A percentile compares a stretch with the other conserved stretches of the same genome.
These are phyloP conservation scores for Endogone sp. DNA, from an alignment of 192 early-diverging fungal species.

Conservation along the genomic window DNA sequence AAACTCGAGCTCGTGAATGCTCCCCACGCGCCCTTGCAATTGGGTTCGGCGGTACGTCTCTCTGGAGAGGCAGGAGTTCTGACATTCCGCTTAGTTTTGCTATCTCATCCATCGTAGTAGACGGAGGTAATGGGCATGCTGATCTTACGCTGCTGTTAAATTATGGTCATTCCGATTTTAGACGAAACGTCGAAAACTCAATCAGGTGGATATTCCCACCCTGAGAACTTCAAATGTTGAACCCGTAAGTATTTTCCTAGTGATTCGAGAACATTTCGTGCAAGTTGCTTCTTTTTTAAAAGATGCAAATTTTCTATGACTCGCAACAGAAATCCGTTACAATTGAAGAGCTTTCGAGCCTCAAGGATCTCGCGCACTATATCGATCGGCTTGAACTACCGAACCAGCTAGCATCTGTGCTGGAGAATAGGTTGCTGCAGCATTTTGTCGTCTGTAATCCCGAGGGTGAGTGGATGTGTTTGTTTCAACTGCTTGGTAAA, in stretches of 20 bases:
- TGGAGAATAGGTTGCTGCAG: conserved; percentile 43
- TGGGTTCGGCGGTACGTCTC: neutral
- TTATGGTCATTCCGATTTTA: conserved; percentile 1
- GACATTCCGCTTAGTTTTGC: neutral
- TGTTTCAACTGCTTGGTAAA: too few relatives aligned
- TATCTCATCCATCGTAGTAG: neutral
- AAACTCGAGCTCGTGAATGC: neutral
- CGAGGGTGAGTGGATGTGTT: conserved; percentile 24
- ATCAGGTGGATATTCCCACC: conserved; percentile 27
- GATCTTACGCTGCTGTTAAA: neutral
- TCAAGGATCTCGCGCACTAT: conserved; percentile 35
- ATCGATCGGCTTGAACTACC: conserved; percentile 45
- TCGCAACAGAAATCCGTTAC: conserved; percentile 2
- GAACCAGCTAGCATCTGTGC: conserved; percentile 37
- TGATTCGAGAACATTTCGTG: too few relatives aligned
- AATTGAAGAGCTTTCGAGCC: conserved; percentile 33
- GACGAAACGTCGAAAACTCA: conserved; percentile 36
- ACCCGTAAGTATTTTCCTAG: neutral
- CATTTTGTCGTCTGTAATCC: conserved; percentile 41
- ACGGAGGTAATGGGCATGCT: neutral
- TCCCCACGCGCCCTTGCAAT: neutral
- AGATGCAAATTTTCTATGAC: neutral
- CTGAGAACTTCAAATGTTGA: conserved; percentile 23
- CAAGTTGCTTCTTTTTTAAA: too few relatives aligned
- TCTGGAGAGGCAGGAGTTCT: neutral